Percentiles rank a stretch among this genome's conserved stretches.
Evolutionary conservation across 2,329 filamentous ascomycete genomes (phyloP).

Genomic region (Botrytis galanthina): DNA sequence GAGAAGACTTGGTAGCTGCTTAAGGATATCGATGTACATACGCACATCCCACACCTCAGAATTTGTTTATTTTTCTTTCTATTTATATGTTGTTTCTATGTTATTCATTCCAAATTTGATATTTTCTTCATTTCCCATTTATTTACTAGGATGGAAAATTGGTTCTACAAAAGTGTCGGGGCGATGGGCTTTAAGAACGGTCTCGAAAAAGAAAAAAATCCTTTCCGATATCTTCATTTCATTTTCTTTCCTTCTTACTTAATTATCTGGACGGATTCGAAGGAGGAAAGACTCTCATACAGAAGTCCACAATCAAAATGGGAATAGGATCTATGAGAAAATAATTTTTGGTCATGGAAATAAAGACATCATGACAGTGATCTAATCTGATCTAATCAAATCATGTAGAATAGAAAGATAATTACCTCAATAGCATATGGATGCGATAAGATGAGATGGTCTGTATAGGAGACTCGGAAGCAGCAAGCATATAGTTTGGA

Average conservation of each 20-base stretch:
- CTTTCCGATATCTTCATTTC: not conserved
- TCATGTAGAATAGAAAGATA: slow-evolving; percentile 11
- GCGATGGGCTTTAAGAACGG: not conserved
- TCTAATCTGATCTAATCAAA: slow-evolving; percentile 6
- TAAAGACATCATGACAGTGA: not conserved
- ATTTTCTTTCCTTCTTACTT: not conserved
- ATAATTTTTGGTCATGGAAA: not conserved
- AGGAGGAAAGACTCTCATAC: slow-evolving; percentile 9
- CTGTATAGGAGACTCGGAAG: not conserved
- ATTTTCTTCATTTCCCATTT: not conserved
- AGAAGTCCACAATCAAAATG: slow-evolving; percentile 7
- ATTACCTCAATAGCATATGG: slow-evolving; percentile 6
- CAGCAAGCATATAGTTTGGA: slow-evolving; percentile 1
- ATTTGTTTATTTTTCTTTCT: not conserved
- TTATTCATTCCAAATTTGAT: not conserved
- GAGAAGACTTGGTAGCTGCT: slow-evolving; percentile 10
- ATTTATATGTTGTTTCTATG: not conserved
- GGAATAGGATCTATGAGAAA: slow-evolving; percentile 5
- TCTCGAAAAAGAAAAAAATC: slow-evolving; percentile 9
- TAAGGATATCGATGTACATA: slow-evolving; percentile 12
- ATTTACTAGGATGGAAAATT: slow-evolving; percentile 2
- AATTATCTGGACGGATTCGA: not conserved
- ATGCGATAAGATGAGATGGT: slow-evolving; percentile 4
- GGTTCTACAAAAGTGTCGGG: not conserved
- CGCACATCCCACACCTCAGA: not conserved